These are phyloP conservation scores for Trichoderma endophyticum DNA, from an alignment of 2,329 filamentous ascomycete genomes.

Conservation along the genomic window DNA sequence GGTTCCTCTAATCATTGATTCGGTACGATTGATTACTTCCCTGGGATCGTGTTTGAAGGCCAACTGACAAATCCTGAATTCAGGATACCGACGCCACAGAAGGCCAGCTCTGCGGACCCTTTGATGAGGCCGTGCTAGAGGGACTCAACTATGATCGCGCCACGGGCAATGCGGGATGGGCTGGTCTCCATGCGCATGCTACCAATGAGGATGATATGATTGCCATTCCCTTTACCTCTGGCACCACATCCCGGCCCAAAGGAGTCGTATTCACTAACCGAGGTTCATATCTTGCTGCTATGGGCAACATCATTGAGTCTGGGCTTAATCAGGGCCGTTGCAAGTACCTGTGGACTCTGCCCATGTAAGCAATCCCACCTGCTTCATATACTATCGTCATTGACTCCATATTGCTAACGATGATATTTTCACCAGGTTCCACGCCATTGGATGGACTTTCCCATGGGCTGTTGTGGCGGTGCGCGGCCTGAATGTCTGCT, in stretches of 20 bases:
- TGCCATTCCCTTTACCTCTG: constrained; percentile 89
- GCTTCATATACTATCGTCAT: too few relatives aligned
- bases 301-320: constrained; percentile 86
- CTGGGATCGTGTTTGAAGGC: not conserved
- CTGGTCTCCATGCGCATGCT: constrained; percentile 66
- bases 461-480: constrained; percentile 93
- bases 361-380: constrained; percentile 64
- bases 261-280: constrained; percentile 91
- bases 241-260: constrained; percentile 88
- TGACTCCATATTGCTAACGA: not conserved
- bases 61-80: not conserved
- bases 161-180: constrained; percentile 71
- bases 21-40: constrained; percentile 34
- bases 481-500: constrained; percentile 88
- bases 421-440: constrained; percentile 45
- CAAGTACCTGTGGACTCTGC: constrained; percentile 86
- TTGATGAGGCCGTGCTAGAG: constrained; percentile 78
- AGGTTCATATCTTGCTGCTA: constrained; percentile 76
- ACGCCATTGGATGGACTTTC: constrained; percentile 77
- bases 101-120: constrained; percentile 72
- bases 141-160: constrained; percentile 69
- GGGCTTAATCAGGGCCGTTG: constrained; percentile 74
- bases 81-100: constrained; percentile 76
- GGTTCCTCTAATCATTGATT: constrained; percentile 73
- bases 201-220: constrained; percentile 76